Base-by-base conservation (phyloP, 257 asterid genomes). In the Vinca minor region DNA sequence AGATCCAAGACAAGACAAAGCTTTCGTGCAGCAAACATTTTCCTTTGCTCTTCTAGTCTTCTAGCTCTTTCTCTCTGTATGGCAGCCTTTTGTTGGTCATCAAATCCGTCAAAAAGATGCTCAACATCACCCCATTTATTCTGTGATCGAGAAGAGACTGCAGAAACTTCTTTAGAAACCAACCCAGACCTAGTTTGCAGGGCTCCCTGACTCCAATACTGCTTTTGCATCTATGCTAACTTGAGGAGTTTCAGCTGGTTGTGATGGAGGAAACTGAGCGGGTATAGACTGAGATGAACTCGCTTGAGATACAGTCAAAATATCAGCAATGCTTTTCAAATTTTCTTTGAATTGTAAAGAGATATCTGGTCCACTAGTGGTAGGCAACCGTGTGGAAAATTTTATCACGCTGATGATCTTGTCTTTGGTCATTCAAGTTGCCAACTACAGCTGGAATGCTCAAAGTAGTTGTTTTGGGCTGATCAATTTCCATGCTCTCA, bases 1-100 rank as follows among this genome's bases (percentile, higher is more conserved):
- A 93, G 83, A 81, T 93, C 98, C 84, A 93, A 84, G 77, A 93
- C 98, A 53, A 93, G 98, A 77, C 94, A 87, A 44, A 93, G 91
- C 75, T 93, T 93, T 73, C 80, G 82, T 70, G 70, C 84, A 54
- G 88, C 84, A 83, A 89, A 87, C 96, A 93, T 83, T 73, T 87
- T 89, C 72, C 81, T 80, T 83, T 89, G 98, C 74, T 93, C 97
- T 65, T 85, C 94, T 66, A 93, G 84, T 83, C 98, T 87, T 79
- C 97, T 81, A 47, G 85, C 69, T 79, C 98, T 89, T 74, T 93
- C 98, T 76, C 76, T 87, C 71, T 85, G 97, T 72, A 93, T 83
- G 76, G 95, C 95, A 72, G 87, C 96, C 68, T 85, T 89, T 75
- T 93, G 95, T 78, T 80, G 76, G 80, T 82, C 95, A 79, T 88